Percentiles rank a stretch among this genome's conserved stretches.
These are phyloP conservation scores for Epichloe typhina DNA, from an alignment of 2,329 filamentous ascomycete species.

Conservation along the genomic window DNA sequence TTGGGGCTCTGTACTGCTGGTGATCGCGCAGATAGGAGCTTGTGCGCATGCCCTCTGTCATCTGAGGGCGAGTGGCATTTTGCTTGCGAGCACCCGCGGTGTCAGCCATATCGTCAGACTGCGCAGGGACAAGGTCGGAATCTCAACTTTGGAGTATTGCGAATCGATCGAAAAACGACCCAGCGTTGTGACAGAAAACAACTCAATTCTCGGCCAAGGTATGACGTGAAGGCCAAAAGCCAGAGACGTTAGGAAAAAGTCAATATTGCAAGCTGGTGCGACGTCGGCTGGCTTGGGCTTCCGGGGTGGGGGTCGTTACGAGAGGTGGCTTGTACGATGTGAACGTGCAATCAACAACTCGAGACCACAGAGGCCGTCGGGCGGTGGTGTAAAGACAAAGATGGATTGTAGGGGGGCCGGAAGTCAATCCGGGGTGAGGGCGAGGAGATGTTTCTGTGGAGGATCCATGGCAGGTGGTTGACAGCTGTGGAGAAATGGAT, in stretches of 20 bases:
- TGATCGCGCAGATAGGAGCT: conserved; percentile 50
- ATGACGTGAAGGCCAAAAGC: too few relatives aligned
- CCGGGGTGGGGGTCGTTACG: background rate
- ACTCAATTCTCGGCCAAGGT: too few relatives aligned
- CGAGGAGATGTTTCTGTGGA: background rate
- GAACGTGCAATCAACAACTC: background rate
- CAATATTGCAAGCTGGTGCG: background rate
- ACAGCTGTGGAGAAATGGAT: background rate
- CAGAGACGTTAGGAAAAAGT: background rate
- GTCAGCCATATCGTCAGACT: conserved; percentile 19
- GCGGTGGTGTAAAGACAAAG: background rate
- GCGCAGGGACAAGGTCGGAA: background rate
- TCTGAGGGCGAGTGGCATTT: conserved; percentile 30
- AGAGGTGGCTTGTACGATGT: background rate
- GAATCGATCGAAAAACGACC: too few relatives aligned
- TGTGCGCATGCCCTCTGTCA: conserved; percentile 35
- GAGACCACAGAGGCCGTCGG: background rate
- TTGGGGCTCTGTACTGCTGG: conserved; percentile 48
- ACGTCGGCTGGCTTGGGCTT: background rate
- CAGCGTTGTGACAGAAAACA: too few relatives aligned
- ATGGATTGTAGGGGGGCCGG: too few relatives aligned
- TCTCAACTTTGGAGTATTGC: too few relatives aligned
- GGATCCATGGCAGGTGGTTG: background rate
- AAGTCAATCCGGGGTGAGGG: background rate
- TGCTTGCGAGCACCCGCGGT: conserved; percentile 17